Evolutionary conservation across 768 basidiomycete species (phyloP).

Genomic region (Boletales sp.): DNA sequence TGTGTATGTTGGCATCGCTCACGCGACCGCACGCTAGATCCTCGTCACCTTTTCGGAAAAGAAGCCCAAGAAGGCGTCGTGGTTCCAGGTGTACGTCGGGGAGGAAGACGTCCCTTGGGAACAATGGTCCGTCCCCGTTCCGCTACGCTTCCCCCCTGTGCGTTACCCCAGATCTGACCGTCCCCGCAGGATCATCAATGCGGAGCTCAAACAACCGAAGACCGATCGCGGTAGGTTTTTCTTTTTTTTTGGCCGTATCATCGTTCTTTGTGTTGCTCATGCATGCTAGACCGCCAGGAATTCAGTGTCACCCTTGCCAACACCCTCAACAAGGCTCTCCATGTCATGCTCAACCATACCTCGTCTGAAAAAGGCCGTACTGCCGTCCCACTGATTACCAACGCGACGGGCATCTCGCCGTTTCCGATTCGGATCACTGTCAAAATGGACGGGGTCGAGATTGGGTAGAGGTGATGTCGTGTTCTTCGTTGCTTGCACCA

Average conservation of each 20-base stretch:
- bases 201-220: constrained; percentile 71
- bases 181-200: constrained; percentile 65
- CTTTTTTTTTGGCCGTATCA: no score
- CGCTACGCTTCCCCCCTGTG: neutral
- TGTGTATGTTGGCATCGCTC: neutral
- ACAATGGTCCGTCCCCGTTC: constrained; percentile 70
- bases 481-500: no score
- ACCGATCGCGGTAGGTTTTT: constrained; percentile 50
- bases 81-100: constrained; percentile 67
- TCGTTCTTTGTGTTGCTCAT: no score
- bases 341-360: constrained; percentile 71
- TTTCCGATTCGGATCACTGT: constrained; percentile 74
- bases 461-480: constrained; percentile 31
- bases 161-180: neutral
- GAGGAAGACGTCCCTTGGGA: constrained; percentile 90
- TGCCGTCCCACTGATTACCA: constrained; percentile 78
- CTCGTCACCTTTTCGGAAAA: constrained; percentile 75
- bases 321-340: constrained; percentile 62
- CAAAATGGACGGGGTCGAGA: constrained; percentile 62
- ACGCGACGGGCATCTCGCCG: constrained; percentile 70
- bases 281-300: constrained; percentile 38
- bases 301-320: constrained; percentile 58
- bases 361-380: constrained; percentile 74
- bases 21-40: constrained; percentile 36
- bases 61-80: constrained; percentile 70